Base-by-base conservation (phyloP, 2,329 filamentous ascomycete genomes). In the Dichotomopilus funicola region DNA sequence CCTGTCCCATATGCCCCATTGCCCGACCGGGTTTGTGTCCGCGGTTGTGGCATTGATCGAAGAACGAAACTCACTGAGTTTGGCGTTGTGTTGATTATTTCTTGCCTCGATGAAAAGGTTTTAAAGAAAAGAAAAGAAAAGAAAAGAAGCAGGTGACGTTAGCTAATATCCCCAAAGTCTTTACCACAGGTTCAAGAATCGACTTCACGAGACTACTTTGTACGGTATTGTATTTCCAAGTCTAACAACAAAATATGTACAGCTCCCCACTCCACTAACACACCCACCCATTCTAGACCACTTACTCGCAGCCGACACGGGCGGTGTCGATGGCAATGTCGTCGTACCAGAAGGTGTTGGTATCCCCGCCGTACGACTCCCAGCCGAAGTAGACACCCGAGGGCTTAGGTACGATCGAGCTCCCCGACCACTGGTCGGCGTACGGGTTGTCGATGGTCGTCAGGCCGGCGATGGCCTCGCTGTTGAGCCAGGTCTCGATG, bases 311-410 rank as follows among this genome's bases (percentile, higher is more conserved):
- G 36, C 79, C 79, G 61, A 80, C 70, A 36, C 78, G 71, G 19
- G 64, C 75, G 42, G 72, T 72, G 61, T 70, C 70, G 47, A 84
- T 66, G 8, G 68, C 73, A 61, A 84, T 74, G 62, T 85, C 81
- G 60, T 85, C 81, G 59, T 82, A 84, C 80, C 80, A 83, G 61
- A 84, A 78, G 1, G 81, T 85, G 66, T 84, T 84, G 2, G 72
- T 68, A 56, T 81, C 80, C 0, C 79, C 79, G 6, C 80, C 78
- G 59, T 85, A 85, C 5, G 76, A 79, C 72, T 85, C 81, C 81
- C 81, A 84, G 0, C 81, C 81, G 59, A 84, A 84, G 68, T 84
- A 81, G 31, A 83, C 69, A 5, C 66, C 79, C 0, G 76, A 77
- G 51, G 81, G 70, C 64, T 78, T 78, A 3, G 81, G 80, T 65